phyloP scores from a whole-genome alignment of 2,329 filamentous ascomycete genomes.

The Cladophialophora yegresii region DNA sequence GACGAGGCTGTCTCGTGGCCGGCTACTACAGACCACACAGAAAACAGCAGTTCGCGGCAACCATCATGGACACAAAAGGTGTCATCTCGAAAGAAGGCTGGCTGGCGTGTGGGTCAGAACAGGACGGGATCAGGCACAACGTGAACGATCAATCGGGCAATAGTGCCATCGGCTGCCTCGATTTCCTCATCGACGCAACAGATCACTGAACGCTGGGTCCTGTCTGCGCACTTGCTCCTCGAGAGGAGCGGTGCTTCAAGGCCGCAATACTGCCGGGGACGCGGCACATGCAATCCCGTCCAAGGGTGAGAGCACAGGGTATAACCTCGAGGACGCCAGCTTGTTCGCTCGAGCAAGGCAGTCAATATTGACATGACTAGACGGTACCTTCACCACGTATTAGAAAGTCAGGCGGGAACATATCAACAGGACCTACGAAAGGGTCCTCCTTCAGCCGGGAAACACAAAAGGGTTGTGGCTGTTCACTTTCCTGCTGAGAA shows the following conservation, averaged over 20 bases:
- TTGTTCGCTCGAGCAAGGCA: conserved; percentile 18
- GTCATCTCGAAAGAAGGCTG: conserved; percentile 27
- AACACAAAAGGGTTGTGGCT: conserved; percentile 29
- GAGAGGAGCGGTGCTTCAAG: conserved; percentile 50
- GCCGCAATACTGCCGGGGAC: conserved; percentile 49
- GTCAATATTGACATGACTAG: conserved; percentile 6
- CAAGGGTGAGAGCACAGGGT: conserved; percentile 25
- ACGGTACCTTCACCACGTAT: conserved; percentile 16
- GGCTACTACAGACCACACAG: conserved; percentile 19
- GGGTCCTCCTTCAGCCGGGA: conserved; percentile 25
- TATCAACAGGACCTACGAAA: conserved; percentile 21
- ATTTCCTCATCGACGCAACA: conserved; percentile 46
- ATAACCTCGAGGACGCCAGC: conserved; percentile 27
- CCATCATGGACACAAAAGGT: conserved; percentile 25
- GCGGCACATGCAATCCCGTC: conserved; percentile 46
- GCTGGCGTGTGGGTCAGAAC: conserved; percentile 43
- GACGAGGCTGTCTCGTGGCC: conserved; percentile 23
- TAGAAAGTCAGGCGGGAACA: conserved; percentile 16
- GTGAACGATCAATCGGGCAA: conserved; percentile 47
- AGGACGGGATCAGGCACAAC: conserved; percentile 46
- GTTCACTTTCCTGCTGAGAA: conserved; percentile 23
- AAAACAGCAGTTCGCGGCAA: conserved; percentile 24
- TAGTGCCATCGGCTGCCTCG: conserved; percentile 42
- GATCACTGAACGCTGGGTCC: conserved; percentile 48
- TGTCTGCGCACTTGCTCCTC: conserved; percentile 49